These are phyloP conservation scores for Apium graveolens DNA, from an alignment of 129 eudicot species.

Conservation along the genomic window DNA sequence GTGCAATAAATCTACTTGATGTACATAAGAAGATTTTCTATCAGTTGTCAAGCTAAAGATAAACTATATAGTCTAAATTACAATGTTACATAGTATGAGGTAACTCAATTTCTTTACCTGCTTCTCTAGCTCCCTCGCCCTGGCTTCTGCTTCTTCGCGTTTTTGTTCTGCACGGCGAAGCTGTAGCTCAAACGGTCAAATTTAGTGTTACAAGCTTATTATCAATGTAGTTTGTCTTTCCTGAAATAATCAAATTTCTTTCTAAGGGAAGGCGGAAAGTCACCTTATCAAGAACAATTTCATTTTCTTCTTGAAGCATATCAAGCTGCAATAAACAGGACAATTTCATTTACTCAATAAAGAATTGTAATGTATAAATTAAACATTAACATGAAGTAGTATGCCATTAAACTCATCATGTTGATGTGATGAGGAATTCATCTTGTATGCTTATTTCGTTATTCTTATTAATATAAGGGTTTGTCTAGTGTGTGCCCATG, in stretches of 20 bases:
- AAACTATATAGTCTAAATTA: neutral
- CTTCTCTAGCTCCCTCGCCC: slow-evolving; percentile 82
- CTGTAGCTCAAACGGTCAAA: slow-evolving; percentile 41
- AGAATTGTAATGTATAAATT: neutral
- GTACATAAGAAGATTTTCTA: neutral
- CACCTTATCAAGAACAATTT: slow-evolving; percentile 66
- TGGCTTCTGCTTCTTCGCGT: slow-evolving; percentile 88
- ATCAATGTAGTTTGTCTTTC: neutral
- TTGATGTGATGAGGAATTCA: neutral
- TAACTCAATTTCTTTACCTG: slow-evolving; percentile 43
- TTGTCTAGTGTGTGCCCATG: too few species aligned
- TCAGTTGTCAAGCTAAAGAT: neutral
- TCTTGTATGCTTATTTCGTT: neutral
- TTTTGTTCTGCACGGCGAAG: slow-evolving; percentile 75
- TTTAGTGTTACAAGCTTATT: neutral
- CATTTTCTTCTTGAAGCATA: slow-evolving; percentile 97
- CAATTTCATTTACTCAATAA: neutral
- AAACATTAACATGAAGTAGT: neutral
- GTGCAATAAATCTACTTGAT: neutral
- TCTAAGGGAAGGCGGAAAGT: slow-evolving; percentile 8
- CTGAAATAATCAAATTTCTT: neutral
- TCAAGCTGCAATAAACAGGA: slow-evolving; percentile 68
- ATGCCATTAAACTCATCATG: neutral
- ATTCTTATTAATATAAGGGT: too few species aligned
- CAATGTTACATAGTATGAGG: neutral